These are phyloP conservation scores for Chenopodium formosanum DNA, from an alignment of 148 eudicot species.

Conservation along the genomic window DNA sequence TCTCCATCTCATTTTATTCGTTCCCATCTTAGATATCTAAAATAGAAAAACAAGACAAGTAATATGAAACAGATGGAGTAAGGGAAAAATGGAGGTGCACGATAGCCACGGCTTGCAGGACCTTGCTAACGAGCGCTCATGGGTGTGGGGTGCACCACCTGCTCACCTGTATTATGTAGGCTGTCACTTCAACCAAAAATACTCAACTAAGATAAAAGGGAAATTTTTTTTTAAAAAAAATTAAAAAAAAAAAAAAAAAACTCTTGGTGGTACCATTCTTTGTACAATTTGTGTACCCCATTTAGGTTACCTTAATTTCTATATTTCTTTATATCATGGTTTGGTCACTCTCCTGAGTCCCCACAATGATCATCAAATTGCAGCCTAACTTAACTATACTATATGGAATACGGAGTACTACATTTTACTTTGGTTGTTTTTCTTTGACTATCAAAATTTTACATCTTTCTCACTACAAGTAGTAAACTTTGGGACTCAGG, in stretches of 20 bases:
- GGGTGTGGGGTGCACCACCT: conserved; percentile 8
- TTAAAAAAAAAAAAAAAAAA: background rate
- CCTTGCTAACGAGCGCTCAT: conserved; percentile 2
- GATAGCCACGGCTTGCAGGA: background rate
- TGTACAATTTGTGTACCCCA: conserved; percentile 30
- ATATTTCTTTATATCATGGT: conserved; percentile 21
- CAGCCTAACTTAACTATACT: background rate
- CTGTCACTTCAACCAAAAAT: background rate
- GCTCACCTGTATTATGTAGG: background rate
- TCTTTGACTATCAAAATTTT: background rate
- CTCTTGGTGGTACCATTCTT: background rate
- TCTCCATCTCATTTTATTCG: no score
- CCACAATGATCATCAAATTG: conserved; percentile 11
- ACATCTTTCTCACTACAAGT: background rate
- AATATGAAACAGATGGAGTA: no score
- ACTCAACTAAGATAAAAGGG: background rate
- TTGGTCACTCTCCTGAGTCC: conserved; percentile 6
- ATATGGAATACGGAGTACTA: no score
- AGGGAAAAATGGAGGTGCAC: background rate
- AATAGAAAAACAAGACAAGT: no score
- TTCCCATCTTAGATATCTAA: no score
- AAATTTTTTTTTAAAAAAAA: background rate
- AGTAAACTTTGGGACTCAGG: no score
- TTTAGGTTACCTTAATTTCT: conserved; percentile 24
- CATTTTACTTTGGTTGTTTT: no score